Evolutionary conservation across 176 grass and related monocot genomes (phyloP), one percentile per base, ranked within the genome.

Genomic region (Thinopyrum elongatum): DNA sequence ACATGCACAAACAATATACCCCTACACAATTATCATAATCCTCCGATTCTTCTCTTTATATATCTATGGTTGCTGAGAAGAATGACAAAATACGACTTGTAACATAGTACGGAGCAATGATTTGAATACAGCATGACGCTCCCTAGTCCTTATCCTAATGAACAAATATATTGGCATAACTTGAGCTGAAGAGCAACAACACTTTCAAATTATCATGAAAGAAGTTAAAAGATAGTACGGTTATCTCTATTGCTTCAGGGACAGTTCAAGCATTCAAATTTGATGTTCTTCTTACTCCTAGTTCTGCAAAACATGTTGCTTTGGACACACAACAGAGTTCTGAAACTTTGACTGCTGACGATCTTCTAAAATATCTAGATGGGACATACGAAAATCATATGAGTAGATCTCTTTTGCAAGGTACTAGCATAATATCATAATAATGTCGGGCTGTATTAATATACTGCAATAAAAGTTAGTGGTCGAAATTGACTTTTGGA

Each of bases 11-110:
- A 42, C 12, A 82, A 86, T 58, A 78, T 46, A 14, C 79, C 26
- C 15, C 6, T 41, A 82, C 79, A 19, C 78, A 30, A 62, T 63
- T 76, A 36, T 61, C 17, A 60, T n/a, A 39, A 77, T 51, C 6
- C 6, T 55, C 10, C 8, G 4, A 81, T 66, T 41, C 16, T 87
- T 75, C 28, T 30, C 7, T 83, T 80, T 17, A 34, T 39, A 34
- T 29, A 73, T 74, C 27, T 66, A 77, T 68, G 46, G 83, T 70
- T 70, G 60, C 73, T 87, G 69, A 57, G 21, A 72, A 65, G 28
- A 78, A 26, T 15, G 25, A 44, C 15, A 72, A 21, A 19, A 82
- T 67, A 27, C 7, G 4, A 21, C 46, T n/a, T n/a, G n/a, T n/a
- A n/a, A n/a, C n/a, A n/a, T n/a, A n/a, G n/a, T 67, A 38, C 57